Evolutionary conservation across 495 filamentous ascomycete species (phyloP).

Genomic region (Aspergillus hancockii): DNA sequence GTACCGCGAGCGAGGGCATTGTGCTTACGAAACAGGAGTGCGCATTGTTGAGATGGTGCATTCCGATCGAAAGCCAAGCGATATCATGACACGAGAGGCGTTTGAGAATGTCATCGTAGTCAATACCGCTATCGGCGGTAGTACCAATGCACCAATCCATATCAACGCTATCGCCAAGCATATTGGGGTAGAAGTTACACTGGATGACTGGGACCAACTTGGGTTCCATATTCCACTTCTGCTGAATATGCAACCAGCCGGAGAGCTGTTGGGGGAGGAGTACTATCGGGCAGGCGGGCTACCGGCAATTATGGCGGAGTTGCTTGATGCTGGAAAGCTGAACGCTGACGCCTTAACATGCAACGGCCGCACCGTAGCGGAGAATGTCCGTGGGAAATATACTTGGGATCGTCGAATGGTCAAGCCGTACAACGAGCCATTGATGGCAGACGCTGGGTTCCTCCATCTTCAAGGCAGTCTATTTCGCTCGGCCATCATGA

Average conservation of each 20-base stretch:
- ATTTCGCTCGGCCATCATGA: slow-evolving; percentile 59
- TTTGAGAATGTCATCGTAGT: slow-evolving; percentile 57
- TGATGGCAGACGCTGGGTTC: slow-evolving; percentile 52
- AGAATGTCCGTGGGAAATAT: slow-evolving; percentile 44
- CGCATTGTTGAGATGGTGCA: slow-evolving; percentile 58
- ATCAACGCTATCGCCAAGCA: slow-evolving; percentile 57
- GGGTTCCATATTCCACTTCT: slow-evolving; percentile 52
- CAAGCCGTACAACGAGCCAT: slow-evolving; percentile 43
- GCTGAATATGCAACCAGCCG: slow-evolving; percentile 56
- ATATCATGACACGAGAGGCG: slow-evolving; percentile 55
- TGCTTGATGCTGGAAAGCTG: slow-evolving; percentile 48
- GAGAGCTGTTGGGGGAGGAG: slow-evolving; percentile 53
- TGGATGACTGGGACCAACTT: slow-evolving; percentile 56
- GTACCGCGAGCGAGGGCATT: slow-evolving; percentile 53
- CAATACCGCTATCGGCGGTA: slow-evolving; percentile 56
- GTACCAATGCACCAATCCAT: slow-evolving; percentile 59
- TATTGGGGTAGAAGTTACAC: slow-evolving; percentile 48
- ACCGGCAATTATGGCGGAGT: slow-evolving; percentile 53
- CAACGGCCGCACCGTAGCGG: slow-evolving; percentile 41
- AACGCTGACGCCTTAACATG: slow-evolving; percentile 42
- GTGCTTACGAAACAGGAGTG: slow-evolving; percentile 53
- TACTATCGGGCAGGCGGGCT: slow-evolving; percentile 56
- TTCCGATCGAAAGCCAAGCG: slow-evolving; percentile 54
- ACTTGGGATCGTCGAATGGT: slow-evolving; percentile 50
- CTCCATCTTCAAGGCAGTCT: slow-evolving; percentile 51